Percentiles rank a stretch among this genome's conserved stretches.
These are phyloP conservation scores for Ophiocordyceps camponoti-leonardi DNA, from an alignment of 2,329 filamentous ascomycete species.

Conservation along the genomic window DNA sequence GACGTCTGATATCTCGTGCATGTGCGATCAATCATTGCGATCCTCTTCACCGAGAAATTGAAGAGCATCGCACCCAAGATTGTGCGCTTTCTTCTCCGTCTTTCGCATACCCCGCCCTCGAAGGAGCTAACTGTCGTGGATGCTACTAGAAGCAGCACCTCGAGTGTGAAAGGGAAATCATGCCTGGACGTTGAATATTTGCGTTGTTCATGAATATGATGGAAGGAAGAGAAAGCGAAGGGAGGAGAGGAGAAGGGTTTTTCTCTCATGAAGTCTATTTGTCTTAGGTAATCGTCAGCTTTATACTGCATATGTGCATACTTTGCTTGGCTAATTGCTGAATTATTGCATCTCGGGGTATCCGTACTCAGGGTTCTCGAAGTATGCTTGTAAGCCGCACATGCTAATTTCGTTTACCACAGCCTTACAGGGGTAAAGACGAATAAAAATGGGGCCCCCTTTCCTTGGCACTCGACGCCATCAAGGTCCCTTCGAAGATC, in stretches of 20 bases:
- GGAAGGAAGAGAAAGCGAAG: slow-evolving; percentile 7
- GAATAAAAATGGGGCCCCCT: no score
- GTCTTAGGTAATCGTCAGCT: neutral
- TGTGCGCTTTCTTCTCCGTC: slow-evolving; percentile 34
- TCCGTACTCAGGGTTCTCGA: no score
- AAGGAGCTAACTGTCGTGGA: slow-evolving; percentile 27
- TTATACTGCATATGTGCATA: no score
- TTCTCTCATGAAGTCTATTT: neutral
- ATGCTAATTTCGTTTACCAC: no score
- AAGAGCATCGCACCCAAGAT: slow-evolving; percentile 43
- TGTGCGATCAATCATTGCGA: slow-evolving; percentile 44
- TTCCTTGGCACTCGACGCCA: no score
- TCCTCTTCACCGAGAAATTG: slow-evolving; percentile 28
- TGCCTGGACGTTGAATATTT: slow-evolving; percentile 25
- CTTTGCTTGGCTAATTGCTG: no score
- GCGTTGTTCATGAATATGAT: slow-evolving; percentile 28
- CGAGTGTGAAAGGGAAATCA: slow-evolving; percentile 18
- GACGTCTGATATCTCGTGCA: slow-evolving; percentile 5
- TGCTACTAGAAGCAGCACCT: slow-evolving; percentile 23
- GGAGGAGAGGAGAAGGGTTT: neutral
- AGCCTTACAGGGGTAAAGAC: no score
- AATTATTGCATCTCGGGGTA: no score
- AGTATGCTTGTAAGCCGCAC: no score
- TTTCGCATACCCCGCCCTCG: slow-evolving; percentile 23
- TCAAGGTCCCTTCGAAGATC: neutral